Percentiles rank a stretch among this genome's conserved stretches.
These are phyloP conservation scores for Candida endomychidarum DNA, from an alignment of 805 yeast genomes.

Conservation along the genomic window DNA sequence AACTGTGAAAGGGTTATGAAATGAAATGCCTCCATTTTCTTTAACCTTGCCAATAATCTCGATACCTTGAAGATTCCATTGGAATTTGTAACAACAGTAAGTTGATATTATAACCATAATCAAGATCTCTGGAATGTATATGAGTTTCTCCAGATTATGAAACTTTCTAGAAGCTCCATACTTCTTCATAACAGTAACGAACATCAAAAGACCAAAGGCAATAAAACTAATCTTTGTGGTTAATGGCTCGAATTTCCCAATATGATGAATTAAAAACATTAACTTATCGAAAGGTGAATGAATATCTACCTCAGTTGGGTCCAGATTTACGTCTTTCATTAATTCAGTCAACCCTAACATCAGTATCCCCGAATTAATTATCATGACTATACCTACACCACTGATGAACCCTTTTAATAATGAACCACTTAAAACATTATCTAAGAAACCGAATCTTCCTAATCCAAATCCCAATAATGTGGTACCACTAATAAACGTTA, in stretches of 20 bases:
- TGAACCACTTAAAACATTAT: constrained; percentile 40
- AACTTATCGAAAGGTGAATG: constrained; percentile 71
- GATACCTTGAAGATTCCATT: constrained; percentile 58
- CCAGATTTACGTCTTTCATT: constrained; percentile 36
- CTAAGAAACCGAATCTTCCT: constrained; percentile 75
- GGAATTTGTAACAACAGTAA: constrained; percentile 43
- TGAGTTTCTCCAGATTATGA: constrained; percentile 33
- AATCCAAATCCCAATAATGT: constrained; percentile 71
- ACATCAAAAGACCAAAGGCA: constrained; percentile 13
- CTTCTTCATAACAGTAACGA: constrained; percentile 25
- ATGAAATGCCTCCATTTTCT: constrained; percentile 43
- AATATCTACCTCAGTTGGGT: constrained; percentile 35
- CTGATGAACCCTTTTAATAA: constrained; percentile 44
- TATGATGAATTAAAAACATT: constrained; percentile 52
- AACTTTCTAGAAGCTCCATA: constrained; percentile 22
- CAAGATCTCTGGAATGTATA: constrained; percentile 83
- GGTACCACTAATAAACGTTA: constrained; percentile 76
- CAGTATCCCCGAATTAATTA: constrained; percentile 64
- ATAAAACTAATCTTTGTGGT: constrained; percentile 60
- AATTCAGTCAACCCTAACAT: constrained; percentile 63
- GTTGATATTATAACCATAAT: constrained; percentile 67
- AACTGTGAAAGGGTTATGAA: constrained; percentile 56
- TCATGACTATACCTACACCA: constrained; percentile 47
- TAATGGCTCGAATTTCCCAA: constrained; percentile 48
- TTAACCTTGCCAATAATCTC: constrained; percentile 68